A percentile compares a stretch with the other conserved stretches of the same genome.
phyloP scores from a whole-genome alignment of 306 rosid genomes.

The Corylus avellana region DNA sequence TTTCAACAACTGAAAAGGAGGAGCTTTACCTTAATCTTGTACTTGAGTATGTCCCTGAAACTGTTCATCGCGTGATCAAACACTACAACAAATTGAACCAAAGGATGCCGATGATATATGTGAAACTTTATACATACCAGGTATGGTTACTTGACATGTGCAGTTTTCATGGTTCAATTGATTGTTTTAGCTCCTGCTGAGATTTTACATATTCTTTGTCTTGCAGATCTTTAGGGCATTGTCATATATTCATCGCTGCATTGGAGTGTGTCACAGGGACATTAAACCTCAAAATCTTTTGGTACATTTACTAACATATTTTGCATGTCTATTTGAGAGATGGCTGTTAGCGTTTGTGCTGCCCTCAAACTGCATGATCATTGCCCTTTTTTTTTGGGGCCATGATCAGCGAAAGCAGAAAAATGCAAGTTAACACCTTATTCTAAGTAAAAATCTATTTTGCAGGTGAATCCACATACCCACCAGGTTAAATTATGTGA shows the following conservation, averaged over 20 bases:
- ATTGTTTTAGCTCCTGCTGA: constrained; percentile 12
- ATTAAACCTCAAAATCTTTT: constrained; percentile 95
- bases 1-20: constrained; percentile 95
- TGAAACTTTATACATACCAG: constrained; percentile 92
- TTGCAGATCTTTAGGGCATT: constrained; percentile 90
- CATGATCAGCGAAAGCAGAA: not conserved
- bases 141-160: constrained; percentile 34
- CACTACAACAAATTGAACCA: constrained; percentile 97
- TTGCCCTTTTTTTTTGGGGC: not conserved
- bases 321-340: not conserved
- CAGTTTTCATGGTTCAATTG: not conserved
- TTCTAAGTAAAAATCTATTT: constrained; percentile 13
- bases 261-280: constrained; percentile 97
- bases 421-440: constrained; percentile 9
- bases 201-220: constrained; percentile 23
- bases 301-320: constrained; percentile 45
- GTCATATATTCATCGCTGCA: constrained; percentile 88
- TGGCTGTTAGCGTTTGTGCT: not conserved
- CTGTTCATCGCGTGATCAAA: constrained; percentile 93
- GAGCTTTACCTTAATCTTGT: constrained; percentile 95
- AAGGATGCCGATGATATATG: constrained; percentile 89
- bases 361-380: constrained; percentile 14
- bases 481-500: constrained; percentile 97
- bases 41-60: constrained; percentile 96
- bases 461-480: constrained; percentile 95